A percentile compares a stretch with the other conserved stretches of the same genome.
phyloP scores from a whole-genome alignment of 163 green algal species.

The Chlorella variabilis region DNA sequence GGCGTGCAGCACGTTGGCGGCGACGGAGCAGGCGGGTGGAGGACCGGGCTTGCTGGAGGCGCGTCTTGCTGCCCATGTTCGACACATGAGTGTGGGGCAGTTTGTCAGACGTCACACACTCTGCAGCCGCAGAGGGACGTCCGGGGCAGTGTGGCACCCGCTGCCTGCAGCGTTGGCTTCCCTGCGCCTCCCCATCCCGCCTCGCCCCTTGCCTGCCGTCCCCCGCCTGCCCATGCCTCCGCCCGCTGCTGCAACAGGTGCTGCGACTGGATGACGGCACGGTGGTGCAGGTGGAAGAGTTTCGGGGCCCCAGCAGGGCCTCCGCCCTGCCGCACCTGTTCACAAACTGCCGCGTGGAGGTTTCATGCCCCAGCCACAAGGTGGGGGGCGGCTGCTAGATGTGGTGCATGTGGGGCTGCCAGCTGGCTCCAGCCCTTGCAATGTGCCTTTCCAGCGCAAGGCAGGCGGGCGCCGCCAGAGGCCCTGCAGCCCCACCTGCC shows the following conservation, averaged over 20 bases:
- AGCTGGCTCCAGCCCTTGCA: too few relatives aligned
- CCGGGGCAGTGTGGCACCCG: neutral
- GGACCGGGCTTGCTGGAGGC: neutral
- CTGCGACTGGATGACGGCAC: constrained; percentile 42
- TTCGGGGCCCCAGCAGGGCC: constrained; percentile 41
- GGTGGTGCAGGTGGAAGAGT: constrained; percentile 26
- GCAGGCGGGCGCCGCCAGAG: too few relatives aligned
- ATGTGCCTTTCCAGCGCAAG: too few relatives aligned
- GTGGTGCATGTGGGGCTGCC: too few relatives aligned
- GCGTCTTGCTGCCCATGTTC: neutral
- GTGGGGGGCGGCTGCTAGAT: too few relatives aligned
- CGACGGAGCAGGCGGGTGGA: neutral
- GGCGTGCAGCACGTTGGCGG: neutral
- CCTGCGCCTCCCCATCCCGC: neutral
- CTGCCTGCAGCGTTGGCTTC: neutral
- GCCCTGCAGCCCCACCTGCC: too few relatives aligned
- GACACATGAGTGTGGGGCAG: too few relatives aligned
- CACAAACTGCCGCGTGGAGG: constrained; percentile 36
- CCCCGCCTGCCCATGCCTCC: neutral
- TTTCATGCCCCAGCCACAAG: constrained; percentile 49
- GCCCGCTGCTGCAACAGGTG: constrained; percentile 27
- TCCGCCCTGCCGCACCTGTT: constrained; percentile 52
- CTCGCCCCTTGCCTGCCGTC: neutral
- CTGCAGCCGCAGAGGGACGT: neutral
- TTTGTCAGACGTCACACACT: too few relatives aligned